Conservation (phyloP, 176 grass and related monocot species). For the Calamus simplicifolius region DNA sequence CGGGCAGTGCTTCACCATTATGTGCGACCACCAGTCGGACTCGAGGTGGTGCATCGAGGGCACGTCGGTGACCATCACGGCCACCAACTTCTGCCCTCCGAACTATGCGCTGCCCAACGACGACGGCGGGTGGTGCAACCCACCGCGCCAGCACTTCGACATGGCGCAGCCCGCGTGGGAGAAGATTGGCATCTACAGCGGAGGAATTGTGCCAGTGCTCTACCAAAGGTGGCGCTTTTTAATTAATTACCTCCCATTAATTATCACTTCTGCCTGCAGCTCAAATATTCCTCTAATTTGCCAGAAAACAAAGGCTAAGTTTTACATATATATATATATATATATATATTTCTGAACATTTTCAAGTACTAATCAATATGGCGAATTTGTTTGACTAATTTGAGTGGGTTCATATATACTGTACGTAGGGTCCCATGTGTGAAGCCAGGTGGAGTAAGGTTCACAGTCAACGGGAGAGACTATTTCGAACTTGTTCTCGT, state of each 20-base stretch:
- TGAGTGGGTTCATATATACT: no score
- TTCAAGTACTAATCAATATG: no score
- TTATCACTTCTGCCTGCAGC: background rate
- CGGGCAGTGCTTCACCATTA: conserved; percentile 69
- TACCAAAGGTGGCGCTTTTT: conserved; percentile 32
- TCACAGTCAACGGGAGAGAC: conserved; percentile 64
- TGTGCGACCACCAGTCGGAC: conserved; percentile 23
- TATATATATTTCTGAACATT: no score
- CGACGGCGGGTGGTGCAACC: conserved; percentile 88
- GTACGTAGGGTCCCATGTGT: conserved; percentile 30
- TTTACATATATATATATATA: no score
- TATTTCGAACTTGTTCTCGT: conserved; percentile 78
- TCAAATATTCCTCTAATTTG: no score
- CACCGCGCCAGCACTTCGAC: conserved; percentile 70
- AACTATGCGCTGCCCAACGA: conserved; percentile 43
- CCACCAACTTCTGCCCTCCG: conserved; percentile 79
- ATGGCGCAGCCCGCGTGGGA: conserved; percentile 76
- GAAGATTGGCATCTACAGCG: conserved; percentile 49
- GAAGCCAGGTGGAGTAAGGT: conserved; percentile 49
- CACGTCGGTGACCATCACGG: conserved; percentile 46
- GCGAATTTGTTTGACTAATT: no score
- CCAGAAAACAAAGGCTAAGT: no score
- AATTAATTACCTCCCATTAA: background rate
- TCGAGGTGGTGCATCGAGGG: conserved; percentile 35
- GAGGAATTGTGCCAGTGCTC: conserved; percentile 49